Evolutionary conservation across 306 rosid species (phyloP), one percentile per base, ranked within the genome.

Genomic region (Ochetophila trinervis): DNA sequence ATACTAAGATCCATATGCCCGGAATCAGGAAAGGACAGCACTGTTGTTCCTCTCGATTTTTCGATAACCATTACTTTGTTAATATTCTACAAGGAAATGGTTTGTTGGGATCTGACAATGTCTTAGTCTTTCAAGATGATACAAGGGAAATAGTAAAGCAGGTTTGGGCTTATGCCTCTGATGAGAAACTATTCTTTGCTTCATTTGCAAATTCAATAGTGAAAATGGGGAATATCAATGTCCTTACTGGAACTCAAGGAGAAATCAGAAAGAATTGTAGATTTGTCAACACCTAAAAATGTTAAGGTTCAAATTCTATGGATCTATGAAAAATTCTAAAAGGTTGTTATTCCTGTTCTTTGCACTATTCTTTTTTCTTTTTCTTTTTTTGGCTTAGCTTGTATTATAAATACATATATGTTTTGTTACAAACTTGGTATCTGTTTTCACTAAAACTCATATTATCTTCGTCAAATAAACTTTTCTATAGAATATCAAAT

Each of bases 161-260:
- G 67, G 96, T 84, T 54, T 82, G 83, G 93, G 77, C 74, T 32
- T 92, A 73, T 74, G 98, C 98, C 19, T 79, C 92, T 10, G 77
- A 89, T 30, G 74, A 84, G 60, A 23, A 83, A 12, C 77, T 62
- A 60, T 92, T 89, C 80, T 92, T 89, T 68, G 77, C 45, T 36
- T 84, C 96, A 13, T 92, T 84, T 78, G 87, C 78, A 4, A 78
- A 74, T 8, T 92, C 98, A 10, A 74, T 92, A 56, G 59, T 89
- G 57, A 92, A 87, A 79, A 92, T 92, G 98, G 96, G 96, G 21
- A 89, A 74, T 52, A 92, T 92, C 66, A 82, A 87, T 65, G 88
- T 84, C 6, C 83, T 92, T 19, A 84, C 91, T 0, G 89, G 82
- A 40, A 35, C 70, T 47, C 78, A 80, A 47, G 96, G 98, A 53